Conservation (phyloP, 441 rosid species). For the Cnidoscolus chayamansa region DNA sequence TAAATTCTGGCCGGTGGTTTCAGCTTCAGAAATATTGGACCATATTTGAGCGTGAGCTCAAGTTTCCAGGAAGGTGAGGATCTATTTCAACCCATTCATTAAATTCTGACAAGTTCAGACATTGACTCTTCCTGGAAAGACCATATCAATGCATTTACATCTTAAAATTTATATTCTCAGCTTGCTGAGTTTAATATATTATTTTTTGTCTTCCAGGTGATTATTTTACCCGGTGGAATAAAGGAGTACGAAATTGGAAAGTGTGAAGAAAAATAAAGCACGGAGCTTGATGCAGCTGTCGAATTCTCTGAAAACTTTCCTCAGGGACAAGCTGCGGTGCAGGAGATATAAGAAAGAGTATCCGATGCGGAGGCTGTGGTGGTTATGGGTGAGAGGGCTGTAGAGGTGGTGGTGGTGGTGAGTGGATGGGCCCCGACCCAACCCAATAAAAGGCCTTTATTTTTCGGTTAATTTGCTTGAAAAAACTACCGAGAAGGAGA, state of each 20-base stretch:
- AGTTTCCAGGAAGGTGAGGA: no score
- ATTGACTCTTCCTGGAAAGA: neutral
- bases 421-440: no score
- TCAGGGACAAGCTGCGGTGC: no score
- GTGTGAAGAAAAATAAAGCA: neutral
- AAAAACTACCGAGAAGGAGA: no score
- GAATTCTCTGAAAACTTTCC: no score
- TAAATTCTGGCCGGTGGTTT: conserved; percentile 27
- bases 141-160: neutral
- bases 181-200: neutral
- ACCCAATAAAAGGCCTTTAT: no score
- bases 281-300: no score
- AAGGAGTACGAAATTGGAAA: neutral
- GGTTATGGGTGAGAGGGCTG: neutral
- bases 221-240: neutral
- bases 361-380: neutral
- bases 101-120: neutral
- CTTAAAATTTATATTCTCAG: neutral
- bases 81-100: no score
- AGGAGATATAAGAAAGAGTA: neutral
- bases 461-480: no score
- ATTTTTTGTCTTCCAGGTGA: neutral
- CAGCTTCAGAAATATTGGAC: conserved; percentile 9
- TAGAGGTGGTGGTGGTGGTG: neutral
- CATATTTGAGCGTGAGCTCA: no score